Base-by-base conservation (phyloP, 495 filamentous ascomycete species). In the Penicillium dipodomyicola region DNA sequence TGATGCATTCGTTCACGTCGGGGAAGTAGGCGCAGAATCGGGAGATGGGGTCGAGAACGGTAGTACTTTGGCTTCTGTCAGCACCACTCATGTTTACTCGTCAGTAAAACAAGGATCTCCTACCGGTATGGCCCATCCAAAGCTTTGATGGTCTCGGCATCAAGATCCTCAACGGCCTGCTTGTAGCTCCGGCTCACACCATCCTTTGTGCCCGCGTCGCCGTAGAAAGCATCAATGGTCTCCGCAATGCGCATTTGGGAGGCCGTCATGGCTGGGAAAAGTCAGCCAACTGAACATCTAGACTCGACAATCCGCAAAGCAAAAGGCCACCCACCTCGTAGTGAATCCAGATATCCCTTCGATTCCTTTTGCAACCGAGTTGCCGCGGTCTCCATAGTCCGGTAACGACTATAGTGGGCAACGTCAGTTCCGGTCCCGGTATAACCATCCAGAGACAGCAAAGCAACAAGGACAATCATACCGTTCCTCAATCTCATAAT, bases 241-340 rank as follows among this genome's bases (percentile, higher is more conserved):
- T 98, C 94, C 40, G 94, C 94, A 69, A 98, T 98, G 58, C 95
- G 88, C 94, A 98, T 97, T 70, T 98, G 94, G 35, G 93, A 97
- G 3, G 94, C 93, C 27, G 94, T 98, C 94, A 98, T 98, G 37
- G 94, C 94, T 95, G 48, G 37, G 7, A 15, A 2, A 9, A 32
- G 35, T 29, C n/a, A 43, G 45, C 39, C 12, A 42, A 30, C 10
- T 33, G 39, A 10, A 23, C 32, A 23, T 4, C 17, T 35, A 41
- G 32, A 3, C 25, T 19, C 47, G 40, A 23, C 15, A 12, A 15
- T 30, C 39, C 45, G 11, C n/a, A 20, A n/a, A 29, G 19, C 40
- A 43, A 30, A 15, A 33, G n/a, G 37, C 27, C 22, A 51, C 49
- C 15, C 22, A 92, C 90, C 90, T 84, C 94, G 84, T 59, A 98